A percentile compares a stretch with the other conserved stretches of the same genome.
Conservation (phyloP, 1,139 yeast genomes). For the Geotrichum candidum region DNA sequence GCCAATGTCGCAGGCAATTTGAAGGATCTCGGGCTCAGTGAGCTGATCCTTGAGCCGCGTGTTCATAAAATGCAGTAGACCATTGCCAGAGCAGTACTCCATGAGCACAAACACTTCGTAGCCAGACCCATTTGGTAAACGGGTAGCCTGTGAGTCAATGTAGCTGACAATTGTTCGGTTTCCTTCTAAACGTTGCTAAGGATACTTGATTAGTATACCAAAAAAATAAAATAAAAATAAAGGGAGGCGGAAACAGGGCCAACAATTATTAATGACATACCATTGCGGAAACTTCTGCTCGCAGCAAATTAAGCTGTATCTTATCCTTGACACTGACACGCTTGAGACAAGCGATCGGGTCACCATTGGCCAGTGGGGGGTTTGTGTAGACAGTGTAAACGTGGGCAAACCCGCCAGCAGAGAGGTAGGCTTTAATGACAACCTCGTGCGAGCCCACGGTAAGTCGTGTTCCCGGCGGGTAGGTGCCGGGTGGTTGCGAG, state of each 20-base stretch:
- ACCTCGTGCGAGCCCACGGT: slow-evolving; percentile 64
- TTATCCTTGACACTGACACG: slow-evolving; percentile 74
- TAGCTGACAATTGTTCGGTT: slow-evolving; percentile 77
- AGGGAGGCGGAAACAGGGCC: background rate
- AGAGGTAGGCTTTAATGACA: slow-evolving; percentile 52
- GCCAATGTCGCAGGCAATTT: slow-evolving; percentile 76
- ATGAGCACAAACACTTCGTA: slow-evolving; percentile 87
- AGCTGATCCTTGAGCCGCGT: slow-evolving; percentile 76
- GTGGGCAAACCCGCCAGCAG: slow-evolving; percentile 76
- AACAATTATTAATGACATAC: slow-evolving; percentile 13
- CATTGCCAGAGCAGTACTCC: slow-evolving; percentile 83
- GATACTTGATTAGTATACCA: background rate
- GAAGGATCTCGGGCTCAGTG: slow-evolving; percentile 73
- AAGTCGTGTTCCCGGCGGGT: slow-evolving; percentile 56
- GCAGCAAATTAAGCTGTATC: slow-evolving; percentile 54
- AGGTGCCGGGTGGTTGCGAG: slow-evolving; percentile 44
- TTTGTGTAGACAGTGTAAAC: slow-evolving; percentile 60
- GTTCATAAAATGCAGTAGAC: slow-evolving; percentile 90
- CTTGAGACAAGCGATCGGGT: slow-evolving; percentile 52
- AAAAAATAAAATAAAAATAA: background rate
- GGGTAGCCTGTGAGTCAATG: slow-evolving; percentile 92
- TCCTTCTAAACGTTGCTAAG: slow-evolving; percentile 60
- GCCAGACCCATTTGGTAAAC: slow-evolving; percentile 44
- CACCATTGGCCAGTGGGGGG: slow-evolving; percentile 37
- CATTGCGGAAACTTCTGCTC: slow-evolving; percentile 83